phyloP scores from a whole-genome alignment of 2,329 filamentous ascomycete genomes.

The Pseudogymnoascus sp. region DNA sequence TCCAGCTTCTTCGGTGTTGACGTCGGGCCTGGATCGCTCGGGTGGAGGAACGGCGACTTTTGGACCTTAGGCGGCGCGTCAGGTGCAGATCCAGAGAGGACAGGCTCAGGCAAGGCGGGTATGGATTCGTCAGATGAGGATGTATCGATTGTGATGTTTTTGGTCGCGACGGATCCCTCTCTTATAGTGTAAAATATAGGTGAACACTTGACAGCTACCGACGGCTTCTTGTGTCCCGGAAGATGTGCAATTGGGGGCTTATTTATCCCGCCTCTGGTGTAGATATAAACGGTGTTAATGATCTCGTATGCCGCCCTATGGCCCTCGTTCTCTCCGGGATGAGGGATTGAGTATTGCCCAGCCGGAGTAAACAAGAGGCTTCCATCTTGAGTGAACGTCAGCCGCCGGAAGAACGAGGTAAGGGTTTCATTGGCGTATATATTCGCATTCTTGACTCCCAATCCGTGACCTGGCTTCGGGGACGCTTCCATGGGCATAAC shows the following conservation, averaged over 20 bases:
- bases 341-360: constrained; percentile 84
- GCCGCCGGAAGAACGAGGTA: constrained; percentile 89
- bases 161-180: constrained; percentile 60
- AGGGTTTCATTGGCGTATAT: constrained; percentile 96
- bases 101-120: constrained; percentile 73
- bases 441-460: constrained; percentile 73
- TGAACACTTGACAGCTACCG: constrained; percentile 90
- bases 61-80: constrained; percentile 65
- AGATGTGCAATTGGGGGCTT: constrained; percentile 92
- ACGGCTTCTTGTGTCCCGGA: constrained; percentile 96
- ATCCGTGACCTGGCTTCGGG: constrained; percentile 58
- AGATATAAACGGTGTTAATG: constrained; percentile 97
- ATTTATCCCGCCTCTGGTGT: constrained; percentile 91
- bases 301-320: constrained; percentile 74
- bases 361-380: constrained; percentile 90
- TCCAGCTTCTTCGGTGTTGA: constrained; percentile 41
- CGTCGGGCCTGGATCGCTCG: constrained; percentile 45
- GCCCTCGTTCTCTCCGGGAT: constrained; percentile 54
- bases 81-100: constrained; percentile 46
- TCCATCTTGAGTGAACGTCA: constrained; percentile 93
- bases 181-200: constrained; percentile 81
- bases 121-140: constrained; percentile 81
- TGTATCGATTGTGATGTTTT: constrained; percentile 91
- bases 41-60: constrained; percentile 58
- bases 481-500: constrained; percentile 92